phyloP scores from a whole-genome alignment of 2,329 filamentous ascomycete genomes.

The Fusarium albidum region DNA sequence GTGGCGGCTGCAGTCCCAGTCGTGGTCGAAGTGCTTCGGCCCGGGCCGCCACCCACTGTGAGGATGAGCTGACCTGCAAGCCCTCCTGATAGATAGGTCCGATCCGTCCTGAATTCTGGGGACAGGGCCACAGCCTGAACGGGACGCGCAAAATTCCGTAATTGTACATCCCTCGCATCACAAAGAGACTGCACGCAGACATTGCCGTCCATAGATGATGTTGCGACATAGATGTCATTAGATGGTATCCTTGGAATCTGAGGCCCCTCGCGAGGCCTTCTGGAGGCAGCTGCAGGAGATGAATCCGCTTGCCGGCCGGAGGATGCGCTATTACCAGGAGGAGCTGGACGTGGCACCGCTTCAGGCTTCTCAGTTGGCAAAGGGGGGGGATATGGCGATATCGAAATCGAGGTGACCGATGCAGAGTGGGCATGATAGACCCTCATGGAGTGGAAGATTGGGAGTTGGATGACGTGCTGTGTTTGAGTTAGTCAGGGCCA shows the following conservation, averaged over 20 bases:
- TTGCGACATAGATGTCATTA: conserved; percentile 92
- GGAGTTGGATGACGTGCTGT: conserved; percentile 86
- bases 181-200: conserved; percentile 90
- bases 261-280: conserved; percentile 59
- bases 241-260: conserved; percentile 78
- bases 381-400: conserved; percentile 81
- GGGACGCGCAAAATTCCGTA: conserved; percentile 93
- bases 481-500: conserved; percentile 37
- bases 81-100: conserved; percentile 89
- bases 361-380: conserved; percentile 56
- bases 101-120: conserved; percentile 90
- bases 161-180: conserved; percentile 86
- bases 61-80: conserved; percentile 87
- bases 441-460: conserved; percentile 80
- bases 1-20: conserved; percentile 82
- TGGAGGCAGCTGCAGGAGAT: conserved; percentile 60
- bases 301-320: conserved; percentile 45
- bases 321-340: conserved; percentile 47
- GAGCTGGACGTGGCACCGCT: conserved; percentile 45
- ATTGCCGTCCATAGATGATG: conserved; percentile 94
- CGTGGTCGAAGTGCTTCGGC: conserved; percentile 87
- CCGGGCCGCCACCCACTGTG: conserved; percentile 81
- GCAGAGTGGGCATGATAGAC: conserved; percentile 94
- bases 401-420: conserved; percentile 87
- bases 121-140: conserved; percentile 94